Evolutionary conservation across 164 flowering plant genomes (phyloP).

Genomic region (Santalum album): DNA sequence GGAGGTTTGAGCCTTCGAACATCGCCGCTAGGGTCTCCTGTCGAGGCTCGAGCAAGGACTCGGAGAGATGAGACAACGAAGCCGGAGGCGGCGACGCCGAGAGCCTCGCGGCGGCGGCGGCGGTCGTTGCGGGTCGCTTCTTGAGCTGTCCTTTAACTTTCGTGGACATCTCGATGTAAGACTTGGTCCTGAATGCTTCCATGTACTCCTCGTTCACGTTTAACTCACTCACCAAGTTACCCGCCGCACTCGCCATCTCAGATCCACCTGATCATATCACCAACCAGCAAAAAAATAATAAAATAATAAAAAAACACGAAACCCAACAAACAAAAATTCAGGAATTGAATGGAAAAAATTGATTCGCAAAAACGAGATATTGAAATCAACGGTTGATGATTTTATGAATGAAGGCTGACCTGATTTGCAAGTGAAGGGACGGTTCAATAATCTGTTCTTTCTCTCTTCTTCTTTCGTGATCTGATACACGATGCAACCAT

Average conservation of each 20-base stretch:
- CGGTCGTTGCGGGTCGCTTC: not conserved
- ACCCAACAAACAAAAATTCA: not conserved
- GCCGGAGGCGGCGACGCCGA: not conserved
- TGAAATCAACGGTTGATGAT: too few relatives aligned
- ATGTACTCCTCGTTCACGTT: conserved; percentile 63
- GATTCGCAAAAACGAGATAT: too few relatives aligned
- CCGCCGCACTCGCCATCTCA: not conserved
- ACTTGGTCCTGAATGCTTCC: conserved; percentile 70
- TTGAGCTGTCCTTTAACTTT: conserved; percentile 41
- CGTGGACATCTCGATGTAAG: conserved; percentile 53
- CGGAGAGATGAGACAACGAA: conserved; percentile 26
- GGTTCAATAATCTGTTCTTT: too few relatives aligned
- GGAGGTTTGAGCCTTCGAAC: conserved; percentile 16
- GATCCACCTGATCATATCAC: conserved; percentile 14
- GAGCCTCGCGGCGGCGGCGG: not conserved
- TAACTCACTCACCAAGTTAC: conserved; percentile 29
- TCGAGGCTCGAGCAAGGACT: conserved; percentile 42
- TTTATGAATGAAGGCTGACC: too few relatives aligned
- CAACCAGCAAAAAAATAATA: conserved; percentile 1
- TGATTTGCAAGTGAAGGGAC: too few relatives aligned
- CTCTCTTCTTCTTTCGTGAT: too few relatives aligned
- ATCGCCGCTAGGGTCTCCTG: conserved; percentile 37
- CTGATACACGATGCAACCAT: too few relatives aligned
- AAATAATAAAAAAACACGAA: not conserved
- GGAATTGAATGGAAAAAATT: too few relatives aligned